These are phyloP conservation scores for Lichtheimia hyalospora DNA, from an alignment of 371 early-diverging fungal species.

Conservation along the genomic window DNA sequence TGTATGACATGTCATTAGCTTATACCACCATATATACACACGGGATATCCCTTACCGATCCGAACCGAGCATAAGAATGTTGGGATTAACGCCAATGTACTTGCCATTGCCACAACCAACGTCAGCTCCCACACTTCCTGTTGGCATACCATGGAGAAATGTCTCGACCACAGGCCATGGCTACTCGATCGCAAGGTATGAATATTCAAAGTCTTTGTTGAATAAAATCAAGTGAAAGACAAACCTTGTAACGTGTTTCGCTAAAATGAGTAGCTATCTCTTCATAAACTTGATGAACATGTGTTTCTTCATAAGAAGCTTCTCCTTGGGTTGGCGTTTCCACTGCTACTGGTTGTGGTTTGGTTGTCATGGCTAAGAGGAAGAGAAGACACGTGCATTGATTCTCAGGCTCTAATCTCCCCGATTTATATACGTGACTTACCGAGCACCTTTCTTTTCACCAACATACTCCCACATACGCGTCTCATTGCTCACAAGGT, in stretches of 20 bases:
- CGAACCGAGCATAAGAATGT: conserved; percentile 77
- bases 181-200: conserved; percentile 25
- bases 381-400: conserved; percentile 3
- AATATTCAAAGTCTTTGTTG: background rate
- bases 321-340: conserved; percentile 49
- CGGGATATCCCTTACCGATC: conserved; percentile 64
- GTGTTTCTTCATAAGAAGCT: conserved; percentile 65
- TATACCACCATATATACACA: no score
- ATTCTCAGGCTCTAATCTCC: background rate
- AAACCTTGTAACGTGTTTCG: conserved; percentile 93
- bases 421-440: no score
- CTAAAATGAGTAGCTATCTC: conserved; percentile 92
- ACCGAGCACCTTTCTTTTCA: background rate
- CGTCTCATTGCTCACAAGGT: background rate
- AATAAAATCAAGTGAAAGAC: background rate
- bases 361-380: conserved; percentile 11
- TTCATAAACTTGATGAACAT: conserved; percentile 93
- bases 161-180: conserved; percentile 96
- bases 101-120: conserved; percentile 99
- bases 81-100: conserved; percentile 85
- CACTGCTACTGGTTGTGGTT: conserved; percentile 59
- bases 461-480: background rate
- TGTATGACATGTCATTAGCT: background rate
- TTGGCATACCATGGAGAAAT: conserved; percentile 63
- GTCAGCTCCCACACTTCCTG: conserved; percentile 87